Percentiles rank a stretch among this genome's conserved stretches.
Evolutionary conservation across 805 yeast species (phyloP).

Genomic region (Diddensiella transvaalensis): DNA sequence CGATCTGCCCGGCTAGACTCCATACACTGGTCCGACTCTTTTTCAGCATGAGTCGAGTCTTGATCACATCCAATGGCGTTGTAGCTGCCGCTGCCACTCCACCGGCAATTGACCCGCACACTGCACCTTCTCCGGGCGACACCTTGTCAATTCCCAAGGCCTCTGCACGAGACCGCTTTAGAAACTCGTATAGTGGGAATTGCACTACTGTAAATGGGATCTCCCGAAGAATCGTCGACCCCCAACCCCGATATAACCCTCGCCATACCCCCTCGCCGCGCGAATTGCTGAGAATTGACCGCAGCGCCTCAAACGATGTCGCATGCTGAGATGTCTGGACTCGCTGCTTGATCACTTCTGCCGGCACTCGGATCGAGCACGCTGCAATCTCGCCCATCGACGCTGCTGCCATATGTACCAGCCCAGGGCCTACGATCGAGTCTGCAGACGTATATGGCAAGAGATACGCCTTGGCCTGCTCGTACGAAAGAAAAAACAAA

Average conservation of each 20-base stretch:
- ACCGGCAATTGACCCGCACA: slow-evolving; percentile 91
- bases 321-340: slow-evolving; percentile 69
- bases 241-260: slow-evolving; percentile 92
- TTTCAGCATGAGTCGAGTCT: slow-evolving; percentile 85
- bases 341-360: slow-evolving; percentile 92
- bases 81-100: slow-evolving; percentile 93
- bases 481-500: slow-evolving; percentile 79
- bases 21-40: slow-evolving; percentile 45
- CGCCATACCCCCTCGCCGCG: slow-evolving; percentile 73
- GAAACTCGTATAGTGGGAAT: slow-evolving; percentile 85
- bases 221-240: slow-evolving; percentile 87
- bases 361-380: slow-evolving; percentile 91
- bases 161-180: slow-evolving; percentile 50
- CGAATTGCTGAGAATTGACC: slow-evolving; percentile 54
- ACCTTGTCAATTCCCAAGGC: slow-evolving; percentile 49
- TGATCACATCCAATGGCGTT: slow-evolving; percentile 90
- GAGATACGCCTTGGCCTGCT: slow-evolving; percentile 55
- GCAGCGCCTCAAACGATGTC: slow-evolving; percentile 65
- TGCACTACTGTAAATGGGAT: slow-evolving; percentile 96
- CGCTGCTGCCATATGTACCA: slow-evolving; percentile 82
- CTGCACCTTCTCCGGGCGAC: slow-evolving; percentile 72
- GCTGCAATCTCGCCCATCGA: slow-evolving; percentile 91
- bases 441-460: slow-evolving; percentile 30
- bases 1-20: slow-evolving; percentile 48
- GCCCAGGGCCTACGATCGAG: slow-evolving; percentile 33